phyloP scores from a whole-genome alignment of 2,329 filamentous ascomycete species.

The Aspergillus proliferans region DNA sequence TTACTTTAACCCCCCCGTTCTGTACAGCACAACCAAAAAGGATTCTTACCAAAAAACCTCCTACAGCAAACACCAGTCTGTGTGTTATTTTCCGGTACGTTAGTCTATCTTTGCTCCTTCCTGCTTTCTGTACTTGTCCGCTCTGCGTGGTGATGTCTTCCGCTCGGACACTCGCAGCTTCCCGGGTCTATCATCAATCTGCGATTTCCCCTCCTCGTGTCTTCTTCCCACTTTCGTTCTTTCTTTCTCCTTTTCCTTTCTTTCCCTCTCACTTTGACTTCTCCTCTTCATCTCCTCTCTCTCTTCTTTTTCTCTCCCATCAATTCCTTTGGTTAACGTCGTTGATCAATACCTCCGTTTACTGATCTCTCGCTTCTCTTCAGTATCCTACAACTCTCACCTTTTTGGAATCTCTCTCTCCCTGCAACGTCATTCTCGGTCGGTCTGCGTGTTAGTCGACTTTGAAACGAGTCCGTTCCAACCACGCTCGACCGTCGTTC shows the following conservation, averaged over 20 bases:
- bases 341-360: neutral
- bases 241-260: slow-evolving; percentile 1
- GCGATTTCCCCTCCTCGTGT: slow-evolving; percentile 6
- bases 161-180: slow-evolving; percentile 17
- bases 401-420: neutral
- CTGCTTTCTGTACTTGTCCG: slow-evolving; percentile 4
- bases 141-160: slow-evolving; percentile 9
- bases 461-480: slow-evolving; percentile 15
- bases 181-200: slow-evolving; percentile 7
- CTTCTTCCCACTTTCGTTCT: slow-evolving; percentile 4
- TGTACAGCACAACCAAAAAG: neutral
- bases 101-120: slow-evolving; percentile 1
- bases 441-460: slow-evolving; percentile 17
- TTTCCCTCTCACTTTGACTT: slow-evolving; percentile 1
- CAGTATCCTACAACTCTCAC: neutral
- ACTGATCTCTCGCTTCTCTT: slow-evolving; percentile 14
- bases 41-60: neutral
- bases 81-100: neutral
- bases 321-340: no score
- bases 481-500: slow-evolving; percentile 17
- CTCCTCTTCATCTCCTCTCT: neutral
- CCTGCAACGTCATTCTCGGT: slow-evolving; percentile 14
- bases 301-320: neutral
- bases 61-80: neutral
- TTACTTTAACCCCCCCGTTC: neutral